Base-by-base conservation (phyloP, 139 green algal genomes). In the Raphidocelis subcapitata region DNA sequence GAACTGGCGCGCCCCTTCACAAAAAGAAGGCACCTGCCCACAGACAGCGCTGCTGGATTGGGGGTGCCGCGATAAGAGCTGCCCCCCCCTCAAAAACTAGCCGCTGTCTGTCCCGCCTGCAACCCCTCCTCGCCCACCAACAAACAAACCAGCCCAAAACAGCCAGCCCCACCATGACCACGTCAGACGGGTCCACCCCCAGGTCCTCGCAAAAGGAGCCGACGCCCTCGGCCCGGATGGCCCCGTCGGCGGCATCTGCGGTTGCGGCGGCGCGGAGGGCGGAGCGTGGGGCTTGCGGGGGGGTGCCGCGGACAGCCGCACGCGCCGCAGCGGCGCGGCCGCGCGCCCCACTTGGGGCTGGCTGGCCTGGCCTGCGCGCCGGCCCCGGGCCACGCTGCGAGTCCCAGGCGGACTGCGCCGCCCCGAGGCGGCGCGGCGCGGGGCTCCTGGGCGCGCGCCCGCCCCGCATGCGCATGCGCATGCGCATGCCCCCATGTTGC, bases 191-290 rank as follows among this genome's bases (percentile, higher is more conserved):
- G 51, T 94, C 86, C 29, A 97, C 85, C 15, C 65, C 79, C 31
- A 97, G 80, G 71, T 97, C 92, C 23, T 88, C 75, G 46, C 92
- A 97, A 18, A 97, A 83, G 52, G 75, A 55, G 1, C 62, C 74
- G 24, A 97, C 81, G 52, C 92, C 92, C 26, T 97, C 87, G 60
- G 88, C 90, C 23, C 83, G 33, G 21, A 93, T 90, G 20, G 57
- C 62, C 60, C 89, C 82, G 15, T 75, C 80, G 57, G 82, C 52
- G 3, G 62, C 31, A 62, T 86, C 82, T 88, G 76, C 20, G 26
- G 26, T 8, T 15, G n/a, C 18, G 49, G 49, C 18, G 49, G 49
- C 49, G 20, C 18, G 18, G 49, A 20, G 49, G 18, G 20, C 18
- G 20, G 49, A n/a, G 49, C 18, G 49, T n/a, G 20, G 20, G 49